These are phyloP conservation scores for Rubia occidens DNA, from an alignment of 305 asterid genomes.

Conservation along the genomic window DNA sequence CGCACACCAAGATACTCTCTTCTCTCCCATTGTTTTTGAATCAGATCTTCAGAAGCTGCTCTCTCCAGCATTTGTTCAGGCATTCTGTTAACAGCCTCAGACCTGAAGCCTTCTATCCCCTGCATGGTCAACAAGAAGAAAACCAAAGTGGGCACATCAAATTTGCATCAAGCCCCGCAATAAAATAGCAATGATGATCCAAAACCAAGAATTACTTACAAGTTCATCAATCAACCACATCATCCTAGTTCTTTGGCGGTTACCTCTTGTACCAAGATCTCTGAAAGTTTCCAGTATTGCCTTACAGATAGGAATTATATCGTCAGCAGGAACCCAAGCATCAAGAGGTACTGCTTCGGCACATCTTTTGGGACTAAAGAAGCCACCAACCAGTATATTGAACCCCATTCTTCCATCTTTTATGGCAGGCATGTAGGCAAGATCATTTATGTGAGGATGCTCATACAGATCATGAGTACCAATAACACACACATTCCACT, in stretches of 20 bases:
- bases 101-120: conserved; percentile 83
- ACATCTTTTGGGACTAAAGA: conserved; percentile 82
- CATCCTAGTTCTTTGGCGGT: conserved; percentile 87
- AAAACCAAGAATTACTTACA: conserved; percentile 36
- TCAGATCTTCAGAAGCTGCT: conserved; percentile 66
- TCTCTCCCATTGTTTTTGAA: conserved; percentile 60
- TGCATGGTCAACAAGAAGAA: conserved; percentile 21
- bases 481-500: conserved; percentile 90
- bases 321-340: conserved; percentile 89
- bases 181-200: neutral
- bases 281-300: conserved; percentile 81
- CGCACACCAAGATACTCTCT: conserved; percentile 73
- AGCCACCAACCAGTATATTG: conserved; percentile 89
- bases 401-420: conserved; percentile 73
- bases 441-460: conserved; percentile 96
- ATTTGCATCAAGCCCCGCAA: neutral
- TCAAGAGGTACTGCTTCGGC: conserved; percentile 96
- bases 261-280: conserved; percentile 83
- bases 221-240: conserved; percentile 98
- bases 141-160: neutral
- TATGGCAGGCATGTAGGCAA: conserved; percentile 89
- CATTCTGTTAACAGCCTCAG: conserved; percentile 77
- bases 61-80: conserved; percentile 51
- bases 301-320: conserved; percentile 61
- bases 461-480: conserved; percentile 91